A percentile compares a stretch with the other conserved stretches of the same genome.
phyloP scores from a whole-genome alignment of 2,329 filamentous ascomycete genomes.

The Colletotrichum spaethianum region DNA sequence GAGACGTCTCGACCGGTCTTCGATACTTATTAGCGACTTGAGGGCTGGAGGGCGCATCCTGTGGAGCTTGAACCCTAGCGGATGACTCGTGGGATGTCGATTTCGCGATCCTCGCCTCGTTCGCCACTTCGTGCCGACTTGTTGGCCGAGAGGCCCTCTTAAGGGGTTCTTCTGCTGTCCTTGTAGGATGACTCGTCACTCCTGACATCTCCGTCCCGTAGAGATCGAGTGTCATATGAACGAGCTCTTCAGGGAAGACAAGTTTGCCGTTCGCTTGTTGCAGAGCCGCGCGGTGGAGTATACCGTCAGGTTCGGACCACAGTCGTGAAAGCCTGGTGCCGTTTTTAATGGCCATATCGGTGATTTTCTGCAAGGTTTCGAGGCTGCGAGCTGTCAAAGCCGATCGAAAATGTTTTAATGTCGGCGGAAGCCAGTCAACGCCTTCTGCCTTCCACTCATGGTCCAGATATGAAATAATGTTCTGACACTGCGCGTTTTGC shows the following conservation, averaged over 20 bases:
- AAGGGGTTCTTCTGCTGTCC: not conserved
- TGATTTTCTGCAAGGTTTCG: conserved; percentile 12
- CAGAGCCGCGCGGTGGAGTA: conserved; percentile 14
- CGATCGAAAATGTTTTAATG: conserved; percentile 11
- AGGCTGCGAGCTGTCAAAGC: conserved; percentile 25
- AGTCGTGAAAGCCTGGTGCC: conserved; percentile 23
- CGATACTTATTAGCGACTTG: not conserved
- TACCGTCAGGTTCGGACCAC: conserved; percentile 30
- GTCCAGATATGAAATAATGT: conserved; percentile 13
- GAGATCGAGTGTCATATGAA: conserved; percentile 10
- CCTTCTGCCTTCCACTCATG: conserved; percentile 12
- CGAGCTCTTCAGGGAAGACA: conserved; percentile 25
- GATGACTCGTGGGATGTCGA: not conserved
- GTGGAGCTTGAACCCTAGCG: not conserved
- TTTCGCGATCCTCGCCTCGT: not conserved
- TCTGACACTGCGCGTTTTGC: not conserved
- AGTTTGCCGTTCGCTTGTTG: conserved; percentile 14
- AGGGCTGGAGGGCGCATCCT: not conserved
- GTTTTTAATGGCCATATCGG: conserved; percentile 15
- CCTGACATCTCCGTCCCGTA: conserved; percentile 4
- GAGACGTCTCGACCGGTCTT: not conserved
- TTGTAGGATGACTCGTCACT: not conserved
- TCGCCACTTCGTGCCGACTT: not conserved
- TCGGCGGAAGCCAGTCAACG: conserved; percentile 32
- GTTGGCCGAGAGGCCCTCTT: not conserved